Evolutionary conservation across 192 early-diverging fungal species (phyloP), one percentile per base, ranked within the genome.

Genomic region (Linnemannia schmuckeri): DNA sequence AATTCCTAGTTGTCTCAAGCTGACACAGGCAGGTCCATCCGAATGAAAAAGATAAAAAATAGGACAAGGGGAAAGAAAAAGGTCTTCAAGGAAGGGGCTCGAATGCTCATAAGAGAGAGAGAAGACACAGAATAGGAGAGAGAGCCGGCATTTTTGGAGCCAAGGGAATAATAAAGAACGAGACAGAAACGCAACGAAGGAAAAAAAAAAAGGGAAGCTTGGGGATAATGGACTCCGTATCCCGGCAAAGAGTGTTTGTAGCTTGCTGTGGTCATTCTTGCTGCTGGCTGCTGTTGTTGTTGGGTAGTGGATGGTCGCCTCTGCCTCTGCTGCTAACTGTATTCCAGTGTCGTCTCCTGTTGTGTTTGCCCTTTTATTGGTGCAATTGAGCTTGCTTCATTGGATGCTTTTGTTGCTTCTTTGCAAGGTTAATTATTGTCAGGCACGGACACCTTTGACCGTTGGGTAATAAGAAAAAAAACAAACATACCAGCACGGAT

Each of bases 401-500:
- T 41, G 35, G 17, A 24, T 76, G 41, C 33, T n/a, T 44, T 49
- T 33, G 41, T 68, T n/a, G 13, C 33, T 42, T 33, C 17, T 63
- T 37, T 24, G 75, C 70, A 72, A 38, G 20, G 70, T 12, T 42
- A 72, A 72, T 24, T 66, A 30, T 66, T 13, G n/a, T 66, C 27
- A 13, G 61, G n/a, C 40, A 72, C 40, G 38, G 70, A 22, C 70
- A n/a, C 70, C n/a, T 71, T 61, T 35, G 12, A 13, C 12, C 61
- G 61, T 33, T 15, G 61, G 61, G 1, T 33, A 57, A 57, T n/a
- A 27, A 33, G n/a, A 27, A 30, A 9, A 9, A 49, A 41, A 13
- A 52, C 9, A 17, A 27, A 88, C 82, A 77, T 89, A 95, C 96
- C 98, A 79, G 99, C 97, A 85, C 98, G 96, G 81, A 97, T 97